Evolutionary conservation across 169 alveolate genomes (phyloP).

Genomic region (Plasmodium sp.): DNA sequence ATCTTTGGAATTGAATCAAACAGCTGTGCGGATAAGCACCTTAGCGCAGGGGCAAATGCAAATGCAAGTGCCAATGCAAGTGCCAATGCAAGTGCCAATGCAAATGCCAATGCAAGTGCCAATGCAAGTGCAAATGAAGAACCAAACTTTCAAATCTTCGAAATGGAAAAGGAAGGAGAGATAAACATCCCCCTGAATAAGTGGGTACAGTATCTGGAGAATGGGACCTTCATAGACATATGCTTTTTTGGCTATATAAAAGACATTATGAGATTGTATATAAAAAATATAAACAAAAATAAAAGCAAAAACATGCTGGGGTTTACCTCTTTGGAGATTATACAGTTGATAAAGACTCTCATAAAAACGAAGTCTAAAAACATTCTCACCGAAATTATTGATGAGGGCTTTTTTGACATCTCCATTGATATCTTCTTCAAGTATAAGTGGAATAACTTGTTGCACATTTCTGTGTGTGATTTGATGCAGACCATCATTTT

Average conservation of each 20-base stretch:
- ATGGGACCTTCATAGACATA: constrained; percentile 27
- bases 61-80: too few relatives aligned
- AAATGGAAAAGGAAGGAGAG: constrained; percentile 50
- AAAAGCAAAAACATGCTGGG: constrained; percentile 52
- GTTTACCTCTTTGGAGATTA: constrained; percentile 60
- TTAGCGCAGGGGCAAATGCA: neutral
- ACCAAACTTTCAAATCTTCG: constrained; percentile 30
- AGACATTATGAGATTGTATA: constrained; percentile 42
- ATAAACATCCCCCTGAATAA: constrained; percentile 6
- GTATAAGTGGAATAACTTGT: constrained; percentile 55
- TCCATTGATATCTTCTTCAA: constrained; percentile 68
- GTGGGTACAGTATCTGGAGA: constrained; percentile 52
- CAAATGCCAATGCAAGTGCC: neutral
- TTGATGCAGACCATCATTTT: constrained; percentile 59
- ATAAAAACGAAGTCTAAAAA: constrained; percentile 58
- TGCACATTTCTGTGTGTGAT: constrained; percentile 71
- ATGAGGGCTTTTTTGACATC: constrained; percentile 68
- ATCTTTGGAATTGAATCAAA: neutral
- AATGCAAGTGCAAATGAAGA: neutral
- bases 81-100: too few relatives aligned
- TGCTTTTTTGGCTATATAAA: constrained; percentile 48
- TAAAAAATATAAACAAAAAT: constrained; percentile 63
- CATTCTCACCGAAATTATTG: constrained; percentile 54
- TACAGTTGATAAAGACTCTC: constrained; percentile 54
- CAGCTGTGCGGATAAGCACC: neutral